These are phyloP conservation scores for Globisporangium carolinianum DNA, from an alignment of 352 stramenopile species.

Conservation along the genomic window DNA sequence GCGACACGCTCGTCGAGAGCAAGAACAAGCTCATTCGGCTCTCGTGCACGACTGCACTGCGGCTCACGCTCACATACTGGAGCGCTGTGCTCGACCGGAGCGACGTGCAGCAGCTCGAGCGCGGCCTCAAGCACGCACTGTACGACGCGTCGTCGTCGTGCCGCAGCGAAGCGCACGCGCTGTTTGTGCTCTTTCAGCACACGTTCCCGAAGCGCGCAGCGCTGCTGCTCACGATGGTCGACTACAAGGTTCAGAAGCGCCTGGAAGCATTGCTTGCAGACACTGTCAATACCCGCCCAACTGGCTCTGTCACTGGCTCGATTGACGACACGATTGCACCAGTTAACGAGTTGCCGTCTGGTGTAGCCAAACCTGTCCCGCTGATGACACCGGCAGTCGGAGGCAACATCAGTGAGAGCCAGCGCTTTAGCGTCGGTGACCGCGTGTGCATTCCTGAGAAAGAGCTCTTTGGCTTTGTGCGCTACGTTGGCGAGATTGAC, in stretches of 20 bases:
- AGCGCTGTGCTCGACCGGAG: slow-evolving; percentile 70
- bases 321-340: slow-evolving; percentile 34
- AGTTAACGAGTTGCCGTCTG: too few relatives aligned
- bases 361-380: background rate
- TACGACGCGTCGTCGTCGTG: slow-evolving; percentile 75
- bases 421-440: slow-evolving; percentile 45
- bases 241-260: slow-evolving; percentile 81
- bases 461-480: slow-evolving; percentile 77
- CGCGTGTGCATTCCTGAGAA: slow-evolving; percentile 83
- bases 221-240: slow-evolving; percentile 54
- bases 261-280: slow-evolving; percentile 52
- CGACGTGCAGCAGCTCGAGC: slow-evolving; percentile 78
- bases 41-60: slow-evolving; percentile 62
- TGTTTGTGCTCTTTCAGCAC: slow-evolving; percentile 67
- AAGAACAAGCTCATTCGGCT: slow-evolving; percentile 81
- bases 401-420: slow-evolving; percentile 20
- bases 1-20: slow-evolving; percentile 65
- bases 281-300: slow-evolving; percentile 7
- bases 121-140: slow-evolving; percentile 60
- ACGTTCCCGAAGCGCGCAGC: slow-evolving; percentile 73
- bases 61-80: slow-evolving; percentile 45
- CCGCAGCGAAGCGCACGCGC: slow-evolving; percentile 52
- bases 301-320: slow-evolving; percentile 23
- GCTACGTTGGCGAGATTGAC: slow-evolving; percentile 66
- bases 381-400: background rate